These are phyloP conservation scores for Hordeum pubiflorum DNA, from an alignment of 202 grass and related monocot species.

Conservation along the genomic window DNA sequence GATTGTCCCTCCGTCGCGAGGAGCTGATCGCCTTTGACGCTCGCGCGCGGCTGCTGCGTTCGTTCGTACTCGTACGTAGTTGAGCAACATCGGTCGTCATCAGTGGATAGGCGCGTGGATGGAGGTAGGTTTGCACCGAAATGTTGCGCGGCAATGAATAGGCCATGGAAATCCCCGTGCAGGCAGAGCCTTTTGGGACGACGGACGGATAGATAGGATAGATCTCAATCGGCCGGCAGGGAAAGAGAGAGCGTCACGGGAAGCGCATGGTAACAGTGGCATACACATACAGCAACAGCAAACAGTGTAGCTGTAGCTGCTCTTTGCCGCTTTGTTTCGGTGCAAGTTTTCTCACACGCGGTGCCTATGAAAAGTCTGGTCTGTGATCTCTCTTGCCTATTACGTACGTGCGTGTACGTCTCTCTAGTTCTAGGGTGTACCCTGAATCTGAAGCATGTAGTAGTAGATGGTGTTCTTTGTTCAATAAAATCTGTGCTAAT, in stretches of 20 bases:
- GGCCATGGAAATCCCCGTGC: conserved; percentile 32
- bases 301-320: neutral
- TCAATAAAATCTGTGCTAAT: neutral
- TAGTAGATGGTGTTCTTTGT: neutral
- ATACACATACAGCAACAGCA: neutral
- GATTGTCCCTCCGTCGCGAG: neutral
- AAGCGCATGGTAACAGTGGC: conserved; percentile 9
- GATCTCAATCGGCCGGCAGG: neutral
- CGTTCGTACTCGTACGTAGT: neutral
- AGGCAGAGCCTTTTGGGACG: neutral
- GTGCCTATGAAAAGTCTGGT: neutral
- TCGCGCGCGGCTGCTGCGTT: neutral
- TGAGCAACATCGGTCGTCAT: neutral
- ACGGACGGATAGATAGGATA: neutral
- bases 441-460: no score
- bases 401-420: neutral
- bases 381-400: neutral
- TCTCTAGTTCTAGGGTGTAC: neutral
- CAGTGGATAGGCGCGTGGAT: neutral
- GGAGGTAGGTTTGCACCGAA: neutral
- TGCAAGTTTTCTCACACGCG: neutral
- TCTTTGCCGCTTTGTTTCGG: neutral
- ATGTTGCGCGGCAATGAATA: conserved; percentile 32
- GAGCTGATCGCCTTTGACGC: neutral
- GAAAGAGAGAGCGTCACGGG: conserved; percentile 29